Conservation (phyloP, 2,329 filamentous ascomycete species). For the Zasmidium angulare region DNA sequence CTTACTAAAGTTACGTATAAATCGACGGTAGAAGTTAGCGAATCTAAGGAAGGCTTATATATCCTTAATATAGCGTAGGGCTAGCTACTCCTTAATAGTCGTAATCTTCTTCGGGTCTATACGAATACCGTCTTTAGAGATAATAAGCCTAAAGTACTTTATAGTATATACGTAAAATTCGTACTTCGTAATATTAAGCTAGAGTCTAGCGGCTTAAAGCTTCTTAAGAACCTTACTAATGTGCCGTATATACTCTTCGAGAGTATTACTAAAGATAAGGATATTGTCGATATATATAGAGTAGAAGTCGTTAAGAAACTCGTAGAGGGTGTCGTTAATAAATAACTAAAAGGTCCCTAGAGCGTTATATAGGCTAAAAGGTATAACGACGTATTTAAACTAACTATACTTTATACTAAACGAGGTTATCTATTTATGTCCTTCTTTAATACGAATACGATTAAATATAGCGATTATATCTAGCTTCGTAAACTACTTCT, state of each 20-base stretch:
- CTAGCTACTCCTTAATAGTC: constrained; percentile 4
- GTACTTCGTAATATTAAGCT: constrained; percentile 5
- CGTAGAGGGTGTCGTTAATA: constrained; percentile 9
- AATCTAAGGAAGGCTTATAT: constrained; percentile 4
- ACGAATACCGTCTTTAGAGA: constrained; percentile 24
- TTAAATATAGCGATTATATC: constrained; percentile 3
- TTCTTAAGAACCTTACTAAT: no score
- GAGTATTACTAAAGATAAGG: constrained; percentile 30
- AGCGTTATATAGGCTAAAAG: no score
- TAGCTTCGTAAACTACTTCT: constrained; percentile 7
- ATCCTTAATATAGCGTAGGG: constrained; percentile 1
- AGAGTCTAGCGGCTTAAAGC: constrained; percentile 20
- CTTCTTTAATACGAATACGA: neutral
- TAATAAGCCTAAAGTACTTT: constrained; percentile 28
- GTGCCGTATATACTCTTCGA: constrained; percentile 26
- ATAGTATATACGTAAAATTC: constrained; percentile 26
- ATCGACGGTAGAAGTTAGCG: no score
- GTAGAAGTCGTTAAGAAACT: constrained; percentile 26
- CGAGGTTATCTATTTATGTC: constrained; percentile 2
- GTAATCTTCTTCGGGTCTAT: constrained; percentile 16
- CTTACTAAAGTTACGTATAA: no score
- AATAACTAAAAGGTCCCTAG: neutral
- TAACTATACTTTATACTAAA: constrained; percentile 2
- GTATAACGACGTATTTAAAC: neutral
- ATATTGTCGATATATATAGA: constrained; percentile 30